Percentiles rank a stretch among this genome's conserved stretches.
Conservation (phyloP, 1,284 basidiomycete genomes). For the Singerocomus inundabilis region DNA sequence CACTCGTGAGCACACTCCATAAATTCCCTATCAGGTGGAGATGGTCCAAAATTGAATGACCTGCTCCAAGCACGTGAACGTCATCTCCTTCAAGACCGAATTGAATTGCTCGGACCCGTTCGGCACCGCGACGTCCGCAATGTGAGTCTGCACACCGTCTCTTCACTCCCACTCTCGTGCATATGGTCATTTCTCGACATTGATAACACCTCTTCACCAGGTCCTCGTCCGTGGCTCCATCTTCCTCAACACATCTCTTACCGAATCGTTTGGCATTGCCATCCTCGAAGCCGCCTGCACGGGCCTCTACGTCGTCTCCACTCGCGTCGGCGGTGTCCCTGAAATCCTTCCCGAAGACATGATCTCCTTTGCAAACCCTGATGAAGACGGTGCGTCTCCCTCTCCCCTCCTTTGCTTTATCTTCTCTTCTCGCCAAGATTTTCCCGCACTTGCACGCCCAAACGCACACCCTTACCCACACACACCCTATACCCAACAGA, state of each 20-base stretch:
- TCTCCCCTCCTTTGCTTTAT: not conserved
- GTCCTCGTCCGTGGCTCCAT: constrained; percentile 84
- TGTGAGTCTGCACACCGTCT: constrained; percentile 42
- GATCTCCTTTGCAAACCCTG: constrained; percentile 91
- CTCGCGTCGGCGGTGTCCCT: constrained; percentile 92
- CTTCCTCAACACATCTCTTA: constrained; percentile 94
- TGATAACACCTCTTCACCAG: constrained; percentile 37
- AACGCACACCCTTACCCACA: not conserved
- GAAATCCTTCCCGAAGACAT: constrained; percentile 93
- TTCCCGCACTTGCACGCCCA: not conserved
- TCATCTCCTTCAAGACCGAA: constrained; percentile 84
- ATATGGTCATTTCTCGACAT: not conserved
- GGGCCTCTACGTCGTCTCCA: constrained; percentile 93
- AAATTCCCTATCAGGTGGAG: constrained; percentile 61
- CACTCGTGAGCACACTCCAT: not conserved
- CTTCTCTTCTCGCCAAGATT: not conserved
- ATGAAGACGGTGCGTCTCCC: constrained; percentile 62
- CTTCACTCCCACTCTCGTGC: not conserved
- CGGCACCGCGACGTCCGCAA: constrained; percentile 78
- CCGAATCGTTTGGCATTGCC: constrained; percentile 95
- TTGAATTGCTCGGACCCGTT: constrained; percentile 84
- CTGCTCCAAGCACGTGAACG: constrained; percentile 96
- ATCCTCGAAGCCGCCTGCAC: constrained; percentile 96
- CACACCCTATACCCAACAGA: constrained; percentile 46
- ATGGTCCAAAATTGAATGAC: constrained; percentile 95